Conservation (phyloP, 1,139 yeast species). For the Magnusiomyces ingens region DNA sequence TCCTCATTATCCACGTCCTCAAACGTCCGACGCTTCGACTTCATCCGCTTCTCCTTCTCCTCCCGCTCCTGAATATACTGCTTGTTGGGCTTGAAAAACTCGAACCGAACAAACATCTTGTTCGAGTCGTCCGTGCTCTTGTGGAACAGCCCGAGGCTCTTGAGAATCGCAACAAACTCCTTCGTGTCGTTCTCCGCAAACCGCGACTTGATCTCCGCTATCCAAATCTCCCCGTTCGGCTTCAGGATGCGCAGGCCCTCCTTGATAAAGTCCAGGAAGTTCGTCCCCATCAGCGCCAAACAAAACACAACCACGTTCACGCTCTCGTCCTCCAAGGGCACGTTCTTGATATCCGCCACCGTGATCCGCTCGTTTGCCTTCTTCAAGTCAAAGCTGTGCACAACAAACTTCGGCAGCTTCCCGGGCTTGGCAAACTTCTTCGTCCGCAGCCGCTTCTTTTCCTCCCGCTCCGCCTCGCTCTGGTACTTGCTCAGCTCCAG, state of each 20-base stretch:
- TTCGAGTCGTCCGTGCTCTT: slow-evolving; percentile 79
- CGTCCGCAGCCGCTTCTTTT: slow-evolving; percentile 31
- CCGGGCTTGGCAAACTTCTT: slow-evolving; percentile 34
- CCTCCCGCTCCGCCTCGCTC: slow-evolving; percentile 7
- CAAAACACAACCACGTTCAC: slow-evolving; percentile 86
- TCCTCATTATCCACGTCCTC: slow-evolving; percentile 57
- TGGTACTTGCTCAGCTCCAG: slow-evolving; percentile 34
- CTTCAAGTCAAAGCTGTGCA: slow-evolving; percentile 86
- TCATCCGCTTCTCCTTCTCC: slow-evolving; percentile 44
- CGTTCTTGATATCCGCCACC: slow-evolving; percentile 89
- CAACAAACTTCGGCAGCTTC: slow-evolving; percentile 41
- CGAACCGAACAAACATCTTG: slow-evolving; percentile 92
- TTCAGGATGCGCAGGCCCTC: slow-evolving; percentile 85
- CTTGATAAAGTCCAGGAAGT: slow-evolving; percentile 79
- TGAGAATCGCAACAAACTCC: slow-evolving; percentile 73
- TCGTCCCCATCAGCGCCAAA: slow-evolving; percentile 94
- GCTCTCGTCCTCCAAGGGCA: slow-evolving; percentile 72
- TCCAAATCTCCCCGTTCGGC: slow-evolving; percentile 94
- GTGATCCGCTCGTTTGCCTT: slow-evolving; percentile 83
- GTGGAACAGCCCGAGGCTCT: slow-evolving; percentile 77
- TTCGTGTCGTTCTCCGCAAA: slow-evolving; percentile 54
- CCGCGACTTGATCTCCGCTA: slow-evolving; percentile 92
- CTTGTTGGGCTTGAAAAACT: slow-evolving; percentile 72
- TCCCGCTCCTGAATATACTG: slow-evolving; percentile 62
- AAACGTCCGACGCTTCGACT: slow-evolving; percentile 39